A percentile compares a stretch with the other conserved stretches of the same genome.
phyloP scores from a whole-genome alignment of 1,139 yeast species.

The Komagataea norvegica region DNA sequence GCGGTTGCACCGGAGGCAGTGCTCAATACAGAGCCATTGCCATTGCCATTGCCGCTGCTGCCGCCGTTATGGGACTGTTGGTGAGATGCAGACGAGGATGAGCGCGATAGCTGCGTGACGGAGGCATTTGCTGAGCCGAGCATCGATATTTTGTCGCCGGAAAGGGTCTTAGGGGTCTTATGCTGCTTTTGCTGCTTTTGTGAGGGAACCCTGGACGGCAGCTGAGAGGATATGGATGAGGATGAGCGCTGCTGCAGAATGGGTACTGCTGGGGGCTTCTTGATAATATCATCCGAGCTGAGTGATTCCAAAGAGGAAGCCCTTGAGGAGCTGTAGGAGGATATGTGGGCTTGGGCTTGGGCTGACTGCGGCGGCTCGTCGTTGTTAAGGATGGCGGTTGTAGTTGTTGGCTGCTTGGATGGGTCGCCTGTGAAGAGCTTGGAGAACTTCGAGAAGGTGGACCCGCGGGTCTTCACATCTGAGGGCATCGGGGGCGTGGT shows the following conservation, averaged over 20 bases:
- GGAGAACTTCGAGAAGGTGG: conserved; percentile 30
- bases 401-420: conserved; percentile 9
- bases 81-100: no score
- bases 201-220: conserved; percentile 4
- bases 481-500: conserved; percentile 5
- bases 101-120: no score
- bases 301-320: conserved; percentile 2
- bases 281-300: not conserved
- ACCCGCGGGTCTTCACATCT: conserved; percentile 24
- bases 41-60: not conserved
- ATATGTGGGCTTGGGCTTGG: not conserved
- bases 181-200: not conserved
- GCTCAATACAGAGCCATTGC: not conserved
- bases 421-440: conserved; percentile 28
- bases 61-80: no score
- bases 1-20: no score
- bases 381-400: conserved; percentile 9
- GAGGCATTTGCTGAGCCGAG: no score
- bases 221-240: conserved; percentile 2
- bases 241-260: not conserved
- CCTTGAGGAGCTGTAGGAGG: conserved; percentile 9
- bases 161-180: no score
- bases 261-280: not conserved
- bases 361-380: conserved; percentile 2
- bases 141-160: no score